phyloP scores from a whole-genome alignment of 352 stramenopile species.

The Globisporangium iwayamae region DNA sequence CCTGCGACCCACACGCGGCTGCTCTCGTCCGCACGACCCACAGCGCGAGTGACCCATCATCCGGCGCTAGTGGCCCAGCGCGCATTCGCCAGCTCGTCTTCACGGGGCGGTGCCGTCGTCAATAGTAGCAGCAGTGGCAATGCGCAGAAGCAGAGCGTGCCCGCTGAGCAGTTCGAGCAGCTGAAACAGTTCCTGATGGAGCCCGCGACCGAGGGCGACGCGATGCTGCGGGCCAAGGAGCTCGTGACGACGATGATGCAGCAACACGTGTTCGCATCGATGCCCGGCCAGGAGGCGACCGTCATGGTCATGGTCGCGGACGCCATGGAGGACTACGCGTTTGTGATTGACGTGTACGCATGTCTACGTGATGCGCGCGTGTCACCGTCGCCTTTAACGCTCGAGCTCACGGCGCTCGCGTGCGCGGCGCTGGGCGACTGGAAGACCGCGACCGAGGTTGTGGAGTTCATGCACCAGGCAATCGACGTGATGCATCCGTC shows the following conservation, averaged over 20 bases:
- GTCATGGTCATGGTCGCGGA: constrained; percentile 80
- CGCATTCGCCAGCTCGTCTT: not conserved
- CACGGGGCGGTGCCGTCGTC: not conserved
- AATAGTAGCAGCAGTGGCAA: not conserved
- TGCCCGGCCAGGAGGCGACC: constrained; percentile 68
- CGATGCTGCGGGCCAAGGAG: constrained; percentile 29
- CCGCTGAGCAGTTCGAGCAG: constrained; percentile 45
- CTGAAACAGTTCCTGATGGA: constrained; percentile 62
- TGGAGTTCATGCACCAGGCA: constrained; percentile 67
- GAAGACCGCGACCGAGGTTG: constrained; percentile 49
- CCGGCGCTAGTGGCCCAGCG: not conserved
- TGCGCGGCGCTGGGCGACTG: constrained; percentile 55
- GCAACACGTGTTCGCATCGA: constrained; percentile 55
- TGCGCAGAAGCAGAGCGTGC: constrained; percentile 7
- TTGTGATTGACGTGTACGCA: constrained; percentile 61
- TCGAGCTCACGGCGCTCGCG: constrained; percentile 57
- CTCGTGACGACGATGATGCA: constrained; percentile 53
- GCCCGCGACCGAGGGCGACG: constrained; percentile 30
- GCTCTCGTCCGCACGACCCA: not conserved
- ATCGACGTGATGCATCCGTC: constrained; percentile 71
- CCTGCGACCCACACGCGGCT: not conserved
- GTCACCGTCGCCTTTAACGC: constrained; percentile 59
- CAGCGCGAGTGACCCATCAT: not conserved
- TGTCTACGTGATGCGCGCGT: constrained; percentile 51
- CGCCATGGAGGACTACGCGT: constrained; percentile 45